phyloP scores from a whole-genome alignment of 1,284 basidiomycete species.

The Sporisorium graminicola region DNA sequence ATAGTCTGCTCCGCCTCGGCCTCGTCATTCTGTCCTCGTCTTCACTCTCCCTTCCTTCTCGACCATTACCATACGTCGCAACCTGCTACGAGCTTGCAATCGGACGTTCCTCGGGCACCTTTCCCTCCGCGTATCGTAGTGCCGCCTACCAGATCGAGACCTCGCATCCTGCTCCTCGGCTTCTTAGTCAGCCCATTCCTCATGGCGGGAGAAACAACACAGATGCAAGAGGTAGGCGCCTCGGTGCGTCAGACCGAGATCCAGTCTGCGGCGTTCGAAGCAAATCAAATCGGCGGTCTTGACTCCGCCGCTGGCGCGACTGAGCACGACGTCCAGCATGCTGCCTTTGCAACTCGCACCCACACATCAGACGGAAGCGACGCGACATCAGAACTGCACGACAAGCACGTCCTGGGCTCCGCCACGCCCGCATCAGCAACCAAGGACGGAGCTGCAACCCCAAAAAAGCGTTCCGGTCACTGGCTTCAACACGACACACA shows the following conservation, averaged over 20 bases:
- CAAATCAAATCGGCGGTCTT: constrained; percentile 22
- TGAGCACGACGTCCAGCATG: constrained; percentile 13
- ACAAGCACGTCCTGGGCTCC: constrained; percentile 14
- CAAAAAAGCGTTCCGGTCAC: constrained; percentile 23
- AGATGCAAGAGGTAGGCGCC: constrained; percentile 13
- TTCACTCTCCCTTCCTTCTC: no score
- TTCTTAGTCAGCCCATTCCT: no score
- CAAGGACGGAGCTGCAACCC: neutral
- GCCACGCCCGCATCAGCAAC: neutral
- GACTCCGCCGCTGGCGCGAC: constrained; percentile 20
- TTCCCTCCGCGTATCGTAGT: no score
- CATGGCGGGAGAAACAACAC: constrained; percentile 11
- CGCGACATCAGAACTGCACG: constrained; percentile 15
- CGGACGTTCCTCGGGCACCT: no score
- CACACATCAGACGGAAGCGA: constrained; percentile 16
- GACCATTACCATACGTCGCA: no score
- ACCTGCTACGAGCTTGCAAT: no score
- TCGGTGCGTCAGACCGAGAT: constrained; percentile 10
- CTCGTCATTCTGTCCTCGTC: no score
- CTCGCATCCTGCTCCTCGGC: no score
- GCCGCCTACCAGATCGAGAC: no score
- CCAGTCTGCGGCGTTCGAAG: constrained; percentile 19
- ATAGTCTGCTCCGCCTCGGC: no score
- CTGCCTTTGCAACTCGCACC: constrained; percentile 11
- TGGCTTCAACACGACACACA: constrained; percentile 54